phyloP scores from a whole-genome alignment of 306 rosid genomes.

The Cucumis melo region DNA sequence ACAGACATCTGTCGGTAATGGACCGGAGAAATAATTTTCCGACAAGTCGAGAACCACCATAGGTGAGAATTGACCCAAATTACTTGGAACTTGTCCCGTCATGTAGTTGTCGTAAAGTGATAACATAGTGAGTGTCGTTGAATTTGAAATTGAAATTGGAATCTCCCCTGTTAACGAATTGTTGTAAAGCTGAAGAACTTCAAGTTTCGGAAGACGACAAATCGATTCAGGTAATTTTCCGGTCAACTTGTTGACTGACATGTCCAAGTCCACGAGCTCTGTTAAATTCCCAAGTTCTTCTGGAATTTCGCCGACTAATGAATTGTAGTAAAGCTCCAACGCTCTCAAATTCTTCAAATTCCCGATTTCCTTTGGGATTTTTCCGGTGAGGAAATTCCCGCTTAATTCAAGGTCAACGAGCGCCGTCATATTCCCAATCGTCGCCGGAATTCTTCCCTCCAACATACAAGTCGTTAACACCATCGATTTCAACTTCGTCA shows the following conservation, averaged over 20 bases:
- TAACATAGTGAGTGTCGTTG: slow-evolving; percentile 40
- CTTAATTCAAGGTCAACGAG: slow-evolving; percentile 71
- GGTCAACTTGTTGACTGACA: slow-evolving; percentile 65
- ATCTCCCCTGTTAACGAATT: slow-evolving; percentile 67
- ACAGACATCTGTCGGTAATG: slow-evolving; percentile 65
- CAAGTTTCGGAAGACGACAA: slow-evolving; percentile 62
- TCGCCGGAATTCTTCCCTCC: slow-evolving; percentile 52
- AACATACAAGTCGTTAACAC: slow-evolving; percentile 58
- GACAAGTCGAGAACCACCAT: slow-evolving; percentile 72
- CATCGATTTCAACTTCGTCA: slow-evolving; percentile 40
- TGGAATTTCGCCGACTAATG: slow-evolving; percentile 50
- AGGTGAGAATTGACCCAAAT: slow-evolving; percentile 53
- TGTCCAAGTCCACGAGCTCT: slow-evolving; percentile 59
- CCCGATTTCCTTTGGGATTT: slow-evolving; percentile 60
- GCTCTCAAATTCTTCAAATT: slow-evolving; percentile 36
- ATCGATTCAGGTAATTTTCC: slow-evolving; percentile 63
- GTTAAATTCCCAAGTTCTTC: slow-evolving; percentile 69
- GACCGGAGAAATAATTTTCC: slow-evolving; percentile 62
- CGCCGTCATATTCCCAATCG: slow-evolving; percentile 65
- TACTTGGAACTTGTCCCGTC: slow-evolving; percentile 52
- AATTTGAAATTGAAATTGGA: slow-evolving; percentile 52
- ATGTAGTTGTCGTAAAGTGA: slow-evolving; percentile 72
- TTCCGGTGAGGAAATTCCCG: slow-evolving; percentile 57
- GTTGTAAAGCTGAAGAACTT: slow-evolving; percentile 78
- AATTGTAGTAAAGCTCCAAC: slow-evolving; percentile 85